Base-by-base conservation (phyloP, 495 filamentous ascomycete genomes). In the Aspergillus diversus region DNA sequence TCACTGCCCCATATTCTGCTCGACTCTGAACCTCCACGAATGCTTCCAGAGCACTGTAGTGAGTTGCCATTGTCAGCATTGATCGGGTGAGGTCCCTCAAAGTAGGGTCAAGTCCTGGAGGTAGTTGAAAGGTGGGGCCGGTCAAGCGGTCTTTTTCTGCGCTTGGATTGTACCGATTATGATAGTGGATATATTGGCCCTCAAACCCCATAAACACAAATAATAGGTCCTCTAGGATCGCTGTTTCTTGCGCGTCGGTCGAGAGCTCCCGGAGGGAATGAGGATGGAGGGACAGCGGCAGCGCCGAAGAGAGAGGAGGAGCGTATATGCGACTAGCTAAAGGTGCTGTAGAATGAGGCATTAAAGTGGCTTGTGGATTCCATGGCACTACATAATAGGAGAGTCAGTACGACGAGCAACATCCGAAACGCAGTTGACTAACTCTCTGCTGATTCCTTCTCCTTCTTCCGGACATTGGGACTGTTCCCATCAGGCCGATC, bases 141-240 rank as follows among this genome's bases (percentile, higher is more conserved):
- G 86, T 81, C 55, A 98, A 78, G 16, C 93, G 87, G 72, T 95
- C 92, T 63, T 92, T 93, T 73, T 99, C 95, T 12, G 87, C 83
- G 6, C 83, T 74, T 0, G 95, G 92, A 62, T 97, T 89, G 74
- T 97, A 97, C 3, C 86, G 83, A 59, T 87, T 86, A 42, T 82
- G 81, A 66, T 92, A 98, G 61, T 93, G 92, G 66, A 98, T 90
- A 73, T 97, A 97, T 73, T 96, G 92, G 33, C 95, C 95, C 76
- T 99, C 95, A 63, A 92, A 96, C n/a, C 95, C 95, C 94, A 98
- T 97, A 66, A 97, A 94, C 4, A 96, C 92, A 73, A 92, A 97
- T 37, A 97, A 73, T 21, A 99, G 76, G 68, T 99, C 95, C 65
- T 97, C 93, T 55, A 98, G 77, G 11, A 98, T 89, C 4, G 87